Percentiles rank a stretch among this genome's conserved stretches.
Evolutionary conservation across 495 filamentous ascomycete species (phyloP).

Genomic region (Talaromyces trachyspermus): DNA sequence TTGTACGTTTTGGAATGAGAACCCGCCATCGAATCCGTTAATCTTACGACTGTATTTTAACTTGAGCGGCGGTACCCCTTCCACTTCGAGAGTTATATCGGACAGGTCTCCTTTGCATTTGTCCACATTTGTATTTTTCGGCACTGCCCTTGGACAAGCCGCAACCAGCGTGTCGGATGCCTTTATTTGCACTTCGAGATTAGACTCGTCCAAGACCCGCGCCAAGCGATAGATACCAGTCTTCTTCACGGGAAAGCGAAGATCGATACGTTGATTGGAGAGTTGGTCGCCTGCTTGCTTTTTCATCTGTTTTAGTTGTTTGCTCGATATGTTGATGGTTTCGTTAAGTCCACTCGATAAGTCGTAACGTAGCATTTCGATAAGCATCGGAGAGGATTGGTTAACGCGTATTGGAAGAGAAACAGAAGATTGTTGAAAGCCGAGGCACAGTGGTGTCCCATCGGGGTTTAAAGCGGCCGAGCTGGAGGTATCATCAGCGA

Average conservation of each 20-base stretch:
- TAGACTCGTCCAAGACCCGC: conserved; percentile 83
- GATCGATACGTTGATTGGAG: conserved; percentile 38
- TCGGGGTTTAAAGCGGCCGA: conserved; percentile 84
- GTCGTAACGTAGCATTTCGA: conserved; percentile 80
- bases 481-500: conserved; percentile 38
- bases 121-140: conserved; percentile 55
- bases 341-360: conserved; percentile 72
- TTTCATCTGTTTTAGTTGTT: conserved; percentile 61
- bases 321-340: conserved; percentile 61
- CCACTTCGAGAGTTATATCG: conserved; percentile 69
- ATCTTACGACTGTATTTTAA: conserved; percentile 83
- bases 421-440: conserved; percentile 47
- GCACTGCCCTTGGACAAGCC: conserved; percentile 67
- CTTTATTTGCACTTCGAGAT: conserved; percentile 77
- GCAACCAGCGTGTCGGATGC: conserved; percentile 73
- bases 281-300: conserved; percentile 52
- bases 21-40: conserved; percentile 64
- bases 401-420: conserved; percentile 86
- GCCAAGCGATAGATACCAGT: conserved; percentile 78
- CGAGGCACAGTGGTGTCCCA: conserved; percentile 67
- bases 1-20: conserved; percentile 84
- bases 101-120: conserved; percentile 83
- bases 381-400: conserved; percentile 75
- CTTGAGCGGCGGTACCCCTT: conserved; percentile 85
- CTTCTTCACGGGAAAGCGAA: conserved; percentile 65